Base-by-base conservation (phyloP, 2,329 filamentous ascomycete genomes). In the Anthostomella pinea region DNA sequence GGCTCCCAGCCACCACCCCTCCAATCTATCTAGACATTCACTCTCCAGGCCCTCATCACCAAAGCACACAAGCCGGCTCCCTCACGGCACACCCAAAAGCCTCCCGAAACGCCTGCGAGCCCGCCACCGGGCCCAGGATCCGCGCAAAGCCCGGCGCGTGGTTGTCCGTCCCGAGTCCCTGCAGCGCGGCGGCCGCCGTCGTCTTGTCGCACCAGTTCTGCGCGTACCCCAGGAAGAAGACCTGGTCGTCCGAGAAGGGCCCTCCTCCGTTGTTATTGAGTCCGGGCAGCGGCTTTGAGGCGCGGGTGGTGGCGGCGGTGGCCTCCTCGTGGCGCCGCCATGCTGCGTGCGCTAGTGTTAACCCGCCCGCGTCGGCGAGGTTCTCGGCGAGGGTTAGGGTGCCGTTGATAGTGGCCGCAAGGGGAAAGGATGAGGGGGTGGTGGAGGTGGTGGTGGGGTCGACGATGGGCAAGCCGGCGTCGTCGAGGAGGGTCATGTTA, bases 321-420 rank as follows among this genome's bases (percentile, higher is more conserved):
- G 70, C 62, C 2, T 65, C 58, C 20, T 77, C 72, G 8, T 72
- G 70, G 45, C 72, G 74, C 55, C 79, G 74, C 82, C 83, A 87
- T 0, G 81, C 81, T 16, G 72, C 66, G 53, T 77, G 86, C 1
- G 80, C 69, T 0, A 80, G 76, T 6, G 72, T 69, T 0, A 87
- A 55, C 10, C 83, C 83, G 11, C 81, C 82, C 1, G 82, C 78
- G 56, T 87, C 83, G 2, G 82, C 81, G 52, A 87, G 81, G 53
- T 86, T 86, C 62, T 87, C 83, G 14, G 76, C 78, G 2, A 85
- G 63, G 0, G 82, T 86, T 10, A 79, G 64, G 16, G 65, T 65
- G 8, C 82, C 83, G 40, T 83, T 79, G 37, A 85, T 73, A n/a
- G n/a, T n/a, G n/a, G n/a, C n/a, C n/a, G n/a, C n/a, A n/a, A n/a